Evolutionary conservation across 176 grass and related monocot species (phyloP), one percentile per base, ranked within the genome.

Genomic region (Eragrostis curvula): DNA sequence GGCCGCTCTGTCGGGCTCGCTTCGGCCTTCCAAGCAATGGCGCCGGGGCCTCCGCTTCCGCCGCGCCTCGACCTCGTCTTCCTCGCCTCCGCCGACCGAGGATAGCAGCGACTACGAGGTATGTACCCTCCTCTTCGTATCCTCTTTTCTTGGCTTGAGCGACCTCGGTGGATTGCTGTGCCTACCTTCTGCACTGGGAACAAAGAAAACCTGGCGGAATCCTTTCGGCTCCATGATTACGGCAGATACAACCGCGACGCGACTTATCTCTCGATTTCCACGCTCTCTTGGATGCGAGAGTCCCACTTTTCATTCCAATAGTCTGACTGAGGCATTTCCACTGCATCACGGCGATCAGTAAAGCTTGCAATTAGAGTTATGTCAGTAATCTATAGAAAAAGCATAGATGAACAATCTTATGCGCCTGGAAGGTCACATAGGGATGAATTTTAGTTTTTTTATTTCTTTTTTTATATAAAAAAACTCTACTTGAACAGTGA

Each of bases 61-160:
- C 70, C 24, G 81, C 81, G 42, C 75, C 61, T 29, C 61, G 39
- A 15, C 77, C 60, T 12, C 74, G 13, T 59, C 86, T 29, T 48
- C 86, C 0, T 57, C 85, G 9, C 20, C 85, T 16, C 56, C 86
- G 73, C 64, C 79, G 68, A 81, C 78, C 29, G 81, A 88, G 30
- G 87, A 88, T 7, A 18, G 43, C 43, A 20, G 15, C 8, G 81
- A 88, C 75, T 84, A 80, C 62, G 75, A 84, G 69, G 87, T 84
- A 5, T 0, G 10, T 28, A 3, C 42, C 7, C 41, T 46, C 41
- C 14, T 62, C 28, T 49, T 23, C 12, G 20, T 57, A 50, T 50
- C 30, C 20, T 73, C 20, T 12, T 57, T 20, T 12, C 40, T 72
- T 43, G 15, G 44, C 32, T 21, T 28, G n/a, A n/a, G n/a, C n/a